Percentiles rank a stretch among this genome's conserved stretches.
These are phyloP conservation scores for Noccaea bulbosa DNA, from an alignment of 345 rosid species.

Conservation along the genomic window DNA sequence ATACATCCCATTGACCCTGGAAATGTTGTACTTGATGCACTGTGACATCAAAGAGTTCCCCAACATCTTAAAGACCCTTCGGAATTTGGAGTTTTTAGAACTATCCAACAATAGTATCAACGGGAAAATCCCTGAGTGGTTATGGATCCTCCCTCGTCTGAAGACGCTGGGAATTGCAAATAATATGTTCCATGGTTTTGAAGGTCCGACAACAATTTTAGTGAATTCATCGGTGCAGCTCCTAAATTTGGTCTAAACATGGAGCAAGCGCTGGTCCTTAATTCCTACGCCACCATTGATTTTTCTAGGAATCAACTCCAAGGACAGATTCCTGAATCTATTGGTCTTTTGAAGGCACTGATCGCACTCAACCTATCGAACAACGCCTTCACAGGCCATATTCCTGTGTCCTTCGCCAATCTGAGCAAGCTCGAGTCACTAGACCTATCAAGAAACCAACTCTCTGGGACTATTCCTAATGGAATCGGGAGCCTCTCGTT, in stretches of 20 bases:
- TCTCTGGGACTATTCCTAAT: constrained; percentile 18
- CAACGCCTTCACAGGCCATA: constrained; percentile 29
- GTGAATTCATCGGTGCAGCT: background rate
- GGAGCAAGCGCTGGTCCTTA: background rate
- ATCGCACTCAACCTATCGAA: constrained; percentile 34
- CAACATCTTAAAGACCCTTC: background rate
- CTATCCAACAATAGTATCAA: background rate
- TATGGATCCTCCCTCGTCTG: constrained; percentile 11
- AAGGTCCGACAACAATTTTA: background rate
- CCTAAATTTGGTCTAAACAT: constrained; percentile 1
- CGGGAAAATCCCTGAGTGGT: constrained; percentile 10
- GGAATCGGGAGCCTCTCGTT: constrained; percentile 13
- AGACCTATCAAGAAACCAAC: constrained; percentile 27
- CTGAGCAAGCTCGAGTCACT: constrained; percentile 2
- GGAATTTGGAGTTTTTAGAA: background rate
- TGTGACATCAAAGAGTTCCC: constrained; percentile 14
- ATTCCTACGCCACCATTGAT: constrained; percentile 11
- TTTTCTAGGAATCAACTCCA: constrained; percentile 9
- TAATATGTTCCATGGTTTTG: background rate
- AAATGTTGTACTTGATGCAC: rapidly evolving
- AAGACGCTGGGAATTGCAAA: background rate
- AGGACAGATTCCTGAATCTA: constrained; percentile 9
- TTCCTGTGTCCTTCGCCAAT: constrained; percentile 26
- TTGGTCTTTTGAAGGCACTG: constrained; percentile 24
- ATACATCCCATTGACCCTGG: background rate